phyloP scores from a whole-genome alignment of 495 filamentous ascomycete species.

The Usnea hakonensis region DNA sequence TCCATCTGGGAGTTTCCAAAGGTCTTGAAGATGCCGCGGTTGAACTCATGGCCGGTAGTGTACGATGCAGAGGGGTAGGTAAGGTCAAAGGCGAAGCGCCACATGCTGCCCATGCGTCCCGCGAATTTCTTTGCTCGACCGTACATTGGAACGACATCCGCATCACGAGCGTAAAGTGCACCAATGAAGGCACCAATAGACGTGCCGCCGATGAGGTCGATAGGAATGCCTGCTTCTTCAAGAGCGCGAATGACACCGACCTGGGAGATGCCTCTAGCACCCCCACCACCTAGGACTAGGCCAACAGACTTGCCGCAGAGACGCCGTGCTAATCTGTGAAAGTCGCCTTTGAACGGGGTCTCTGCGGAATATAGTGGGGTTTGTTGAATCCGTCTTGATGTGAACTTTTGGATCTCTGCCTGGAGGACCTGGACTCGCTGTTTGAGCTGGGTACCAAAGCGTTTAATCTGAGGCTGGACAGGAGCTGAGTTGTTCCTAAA shows the following conservation, averaged over 20 bases:
- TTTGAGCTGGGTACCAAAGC: constrained; percentile 78
- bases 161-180: constrained; percentile 89
- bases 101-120: constrained; percentile 93
- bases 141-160: constrained; percentile 94
- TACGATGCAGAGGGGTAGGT: constrained; percentile 94
- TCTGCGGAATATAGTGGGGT: constrained; percentile 85
- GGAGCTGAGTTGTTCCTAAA: constrained; percentile 72
- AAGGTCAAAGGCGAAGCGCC: constrained; percentile 90
- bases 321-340: constrained; percentile 83
- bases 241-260: constrained; percentile 90
- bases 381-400: constrained; percentile 74
- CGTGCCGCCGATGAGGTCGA: constrained; percentile 92
- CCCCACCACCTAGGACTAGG: constrained; percentile 86
- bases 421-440: constrained; percentile 90
- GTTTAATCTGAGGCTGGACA: constrained; percentile 65
- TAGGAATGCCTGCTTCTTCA: constrained; percentile 92
- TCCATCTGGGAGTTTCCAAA: constrained; percentile 95
- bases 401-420: constrained; percentile 96
- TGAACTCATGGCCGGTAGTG: constrained; percentile 98
- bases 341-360: constrained; percentile 90
- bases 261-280: constrained; percentile 83
- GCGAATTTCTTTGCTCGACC: constrained; percentile 94
- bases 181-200: constrained; percentile 98
- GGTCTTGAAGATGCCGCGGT: constrained; percentile 97
- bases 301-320: constrained; percentile 93